A percentile compares a stretch with the other conserved stretches of the same genome.
These are phyloP conservation scores for Solanum lignicaule DNA, from an alignment of 257 asterid genomes.

Conservation along the genomic window DNA sequence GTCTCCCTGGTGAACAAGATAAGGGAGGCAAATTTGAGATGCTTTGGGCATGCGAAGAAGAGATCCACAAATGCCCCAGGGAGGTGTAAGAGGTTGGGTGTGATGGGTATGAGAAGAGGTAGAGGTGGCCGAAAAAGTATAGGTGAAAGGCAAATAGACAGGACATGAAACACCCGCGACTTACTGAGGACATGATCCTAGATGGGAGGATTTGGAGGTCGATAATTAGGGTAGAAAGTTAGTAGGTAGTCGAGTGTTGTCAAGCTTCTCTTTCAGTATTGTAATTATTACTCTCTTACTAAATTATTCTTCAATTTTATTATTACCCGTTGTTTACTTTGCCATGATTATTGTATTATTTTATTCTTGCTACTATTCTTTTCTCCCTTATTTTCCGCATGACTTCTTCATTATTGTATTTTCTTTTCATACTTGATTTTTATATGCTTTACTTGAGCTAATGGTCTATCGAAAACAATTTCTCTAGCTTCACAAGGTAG, in stretches of 20 bases:
- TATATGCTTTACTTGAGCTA: no score
- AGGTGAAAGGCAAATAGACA: background rate
- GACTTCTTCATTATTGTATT: no score
- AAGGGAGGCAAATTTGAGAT: background rate
- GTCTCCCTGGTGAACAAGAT: background rate
- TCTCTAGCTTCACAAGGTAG: background rate
- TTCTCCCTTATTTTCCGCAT: no score
- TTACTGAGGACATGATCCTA: background rate
- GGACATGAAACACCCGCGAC: background rate
- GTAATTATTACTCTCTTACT: no score
- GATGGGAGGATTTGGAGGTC: background rate
- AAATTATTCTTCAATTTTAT: no score
- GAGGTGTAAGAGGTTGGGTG: background rate
- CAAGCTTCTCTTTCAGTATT: no score
- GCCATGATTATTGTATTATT: no score
- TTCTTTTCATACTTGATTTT: no score
- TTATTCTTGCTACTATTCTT: no score
- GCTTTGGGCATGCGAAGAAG: background rate
- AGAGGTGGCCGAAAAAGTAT: background rate
- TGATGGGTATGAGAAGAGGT: background rate
- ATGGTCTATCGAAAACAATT: background rate
- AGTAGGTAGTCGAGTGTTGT: no score
- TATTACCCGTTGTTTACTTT: no score
- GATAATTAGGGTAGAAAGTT: no score
- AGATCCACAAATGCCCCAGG: background rate